phyloP scores from a whole-genome alignment of 352 stramenopile genomes.

The Elongisporangium anandrum region DNA sequence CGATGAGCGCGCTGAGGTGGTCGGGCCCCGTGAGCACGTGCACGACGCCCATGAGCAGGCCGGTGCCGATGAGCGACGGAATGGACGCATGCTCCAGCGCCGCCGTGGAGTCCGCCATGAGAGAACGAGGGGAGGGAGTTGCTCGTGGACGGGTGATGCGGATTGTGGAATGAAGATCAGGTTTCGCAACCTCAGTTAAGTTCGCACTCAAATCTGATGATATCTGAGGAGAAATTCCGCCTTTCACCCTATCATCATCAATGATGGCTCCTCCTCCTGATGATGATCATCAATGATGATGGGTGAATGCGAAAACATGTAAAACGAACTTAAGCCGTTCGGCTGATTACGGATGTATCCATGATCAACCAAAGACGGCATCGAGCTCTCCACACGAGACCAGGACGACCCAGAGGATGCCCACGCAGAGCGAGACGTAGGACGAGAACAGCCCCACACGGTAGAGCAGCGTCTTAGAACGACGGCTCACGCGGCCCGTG shows the following conservation, averaged over 20 bases:
- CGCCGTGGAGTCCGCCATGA: constrained; percentile 15
- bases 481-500: constrained; percentile 34
- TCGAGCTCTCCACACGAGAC: constrained; percentile 43
- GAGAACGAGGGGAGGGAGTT: too few species aligned
- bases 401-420: constrained; percentile 58
- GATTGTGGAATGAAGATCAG: too few species aligned
- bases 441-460: constrained; percentile 55
- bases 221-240: too few species aligned
- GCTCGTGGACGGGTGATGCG: too few species aligned
- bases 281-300: too few species aligned
- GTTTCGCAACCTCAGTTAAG: too few species aligned
- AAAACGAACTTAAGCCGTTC: too few species aligned
- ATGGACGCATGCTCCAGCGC: constrained; percentile 35
- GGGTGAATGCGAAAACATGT: too few species aligned
- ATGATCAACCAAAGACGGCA: constrained; percentile 28
- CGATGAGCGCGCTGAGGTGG: constrained; percentile 84
- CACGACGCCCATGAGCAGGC: constrained; percentile 38
- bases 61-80: constrained; percentile 28
- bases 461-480: constrained; percentile 35
- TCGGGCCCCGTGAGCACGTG: constrained; percentile 67
- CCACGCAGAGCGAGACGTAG: constrained; percentile 47
- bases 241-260: too few species aligned
- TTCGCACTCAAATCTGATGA: too few species aligned
- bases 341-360: too few species aligned
- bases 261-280: too few species aligned